Percentiles rank a stretch among this genome's conserved stretches.
Conservation (phyloP, 805 yeast species). For the Wickerhamiella brachini region DNA sequence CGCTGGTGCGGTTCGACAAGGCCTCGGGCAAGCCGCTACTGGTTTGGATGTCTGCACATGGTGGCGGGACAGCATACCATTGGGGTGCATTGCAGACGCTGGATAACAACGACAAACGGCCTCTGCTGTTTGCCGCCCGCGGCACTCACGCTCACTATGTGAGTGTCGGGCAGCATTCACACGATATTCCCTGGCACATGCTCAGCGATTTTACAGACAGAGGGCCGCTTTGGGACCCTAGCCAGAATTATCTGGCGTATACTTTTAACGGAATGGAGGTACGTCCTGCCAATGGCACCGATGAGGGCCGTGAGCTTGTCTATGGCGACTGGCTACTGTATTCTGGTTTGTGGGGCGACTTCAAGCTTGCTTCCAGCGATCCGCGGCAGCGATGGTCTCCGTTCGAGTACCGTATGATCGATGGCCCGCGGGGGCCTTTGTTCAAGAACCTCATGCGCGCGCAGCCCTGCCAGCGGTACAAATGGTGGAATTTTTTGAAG, state of each 20-base stretch:
- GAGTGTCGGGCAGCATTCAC: conserved; percentile 91
- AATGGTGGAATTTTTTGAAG: conserved; percentile 86
- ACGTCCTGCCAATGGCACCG: conserved; percentile 28
- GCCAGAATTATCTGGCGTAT: conserved; percentile 67
- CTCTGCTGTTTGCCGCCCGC: conserved; percentile 76
- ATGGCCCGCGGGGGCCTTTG: conserved; percentile 89
- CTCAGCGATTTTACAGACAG: conserved; percentile 87
- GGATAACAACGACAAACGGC: conserved; percentile 32
- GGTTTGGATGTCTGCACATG: conserved; percentile 96
- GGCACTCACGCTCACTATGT: conserved; percentile 98
- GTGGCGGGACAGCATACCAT: conserved; percentile 86
- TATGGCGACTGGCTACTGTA: conserved; percentile 70
- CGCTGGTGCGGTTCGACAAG: conserved; percentile 60
- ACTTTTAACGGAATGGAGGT: conserved; percentile 51
- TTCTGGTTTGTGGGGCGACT: conserved; percentile 86
- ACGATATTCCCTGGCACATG: conserved; percentile 86
- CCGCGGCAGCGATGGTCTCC: conserved; percentile 77
- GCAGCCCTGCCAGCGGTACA: conserved; percentile 66
- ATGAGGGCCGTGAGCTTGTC: conserved; percentile 36
- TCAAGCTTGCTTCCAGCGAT: conserved; percentile 48
- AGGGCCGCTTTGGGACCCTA: conserved; percentile 93
- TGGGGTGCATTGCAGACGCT: conserved; percentile 54
- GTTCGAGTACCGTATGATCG: conserved; percentile 80
- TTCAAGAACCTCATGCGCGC: conserved; percentile 56
- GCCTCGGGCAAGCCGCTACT: conserved; percentile 58